A percentile compares a stretch with the other conserved stretches of the same genome.
These are phyloP conservation scores for Thecaphora thlaspeos DNA, from an alignment of 1,284 basidiomycete genomes.

Conservation along the genomic window DNA sequence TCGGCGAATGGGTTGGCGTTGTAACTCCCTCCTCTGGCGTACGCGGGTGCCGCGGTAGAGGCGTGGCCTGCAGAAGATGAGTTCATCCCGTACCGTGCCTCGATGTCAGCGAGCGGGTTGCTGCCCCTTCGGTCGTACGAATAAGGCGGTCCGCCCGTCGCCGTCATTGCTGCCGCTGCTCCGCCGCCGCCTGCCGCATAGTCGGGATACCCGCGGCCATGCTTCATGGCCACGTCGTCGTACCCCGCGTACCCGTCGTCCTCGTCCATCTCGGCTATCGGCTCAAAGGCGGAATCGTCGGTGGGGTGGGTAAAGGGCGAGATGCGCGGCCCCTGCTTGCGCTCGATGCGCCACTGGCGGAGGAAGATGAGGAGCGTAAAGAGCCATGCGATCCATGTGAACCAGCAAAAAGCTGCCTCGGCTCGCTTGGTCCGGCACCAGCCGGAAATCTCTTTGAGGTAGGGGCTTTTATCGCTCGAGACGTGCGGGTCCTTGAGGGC, in stretches of 20 bases:
- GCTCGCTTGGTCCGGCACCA: slow-evolving; percentile 51
- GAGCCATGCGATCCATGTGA: slow-evolving; percentile 39
- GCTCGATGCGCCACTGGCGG: slow-evolving; percentile 41
- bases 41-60: background rate
- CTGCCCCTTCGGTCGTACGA: slow-evolving; percentile 26
- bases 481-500: slow-evolving; percentile 44
- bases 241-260: slow-evolving; percentile 13
- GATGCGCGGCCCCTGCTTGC: slow-evolving; percentile 52
- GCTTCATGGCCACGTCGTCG: slow-evolving; percentile 5
- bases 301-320: slow-evolving; percentile 48
- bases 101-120: slow-evolving; percentile 38
- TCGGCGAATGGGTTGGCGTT: slow-evolving; percentile 24
- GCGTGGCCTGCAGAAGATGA: background rate
- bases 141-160: too few species aligned
- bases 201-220: slow-evolving; percentile 25
- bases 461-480: slow-evolving; percentile 20
- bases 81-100: slow-evolving; percentile 39
- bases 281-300: slow-evolving; percentile 48
- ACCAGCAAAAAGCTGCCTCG: slow-evolving; percentile 48
- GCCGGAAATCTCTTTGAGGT: slow-evolving; percentile 30
- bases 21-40: slow-evolving; percentile 6
- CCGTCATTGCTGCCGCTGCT: background rate
- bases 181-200: slow-evolving; percentile 13
- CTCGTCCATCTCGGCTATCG: slow-evolving; percentile 40
- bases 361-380: slow-evolving; percentile 42